These are phyloP conservation scores for Dendrocalamus latiflorus DNA, from an alignment of 202 grass and related monocot genomes.

Conservation along the genomic window DNA sequence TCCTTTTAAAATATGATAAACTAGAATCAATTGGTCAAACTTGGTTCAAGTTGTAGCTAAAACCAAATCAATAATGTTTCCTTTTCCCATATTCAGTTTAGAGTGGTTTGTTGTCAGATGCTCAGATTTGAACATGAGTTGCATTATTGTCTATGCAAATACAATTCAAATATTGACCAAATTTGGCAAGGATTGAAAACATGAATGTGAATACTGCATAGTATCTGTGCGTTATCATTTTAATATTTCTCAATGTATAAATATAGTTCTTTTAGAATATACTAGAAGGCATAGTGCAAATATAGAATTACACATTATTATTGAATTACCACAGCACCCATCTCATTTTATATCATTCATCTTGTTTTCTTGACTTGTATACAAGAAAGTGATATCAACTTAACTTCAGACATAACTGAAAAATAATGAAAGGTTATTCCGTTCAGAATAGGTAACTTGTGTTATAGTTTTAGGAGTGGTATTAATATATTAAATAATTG, in stretches of 20 bases:
- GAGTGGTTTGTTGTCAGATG: background rate
- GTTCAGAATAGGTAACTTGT: background rate
- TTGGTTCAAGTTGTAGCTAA: background rate
- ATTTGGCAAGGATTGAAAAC: background rate
- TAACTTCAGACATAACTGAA: background rate
- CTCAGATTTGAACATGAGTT: background rate
- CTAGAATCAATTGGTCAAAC: background rate
- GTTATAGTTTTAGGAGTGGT: background rate
- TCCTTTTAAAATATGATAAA: background rate
- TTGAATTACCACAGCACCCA: background rate
- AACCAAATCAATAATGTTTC: background rate
- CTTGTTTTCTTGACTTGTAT: background rate
- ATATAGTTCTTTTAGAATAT: background rate
- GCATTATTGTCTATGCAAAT: background rate
- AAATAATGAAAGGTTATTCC: background rate
- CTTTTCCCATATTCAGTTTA: slow-evolving; percentile 13
- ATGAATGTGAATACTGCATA: background rate
- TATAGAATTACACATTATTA: background rate
- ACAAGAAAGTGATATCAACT: background rate
- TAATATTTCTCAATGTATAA: background rate
- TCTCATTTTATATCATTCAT: background rate
- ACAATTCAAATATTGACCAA: background rate
- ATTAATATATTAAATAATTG: background rate
- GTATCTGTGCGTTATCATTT: background rate
- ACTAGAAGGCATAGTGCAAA: background rate